Evolutionary conservation across 106 monocot genomes (phyloP).

Genomic region (Dioscorea zingiberensis): DNA sequence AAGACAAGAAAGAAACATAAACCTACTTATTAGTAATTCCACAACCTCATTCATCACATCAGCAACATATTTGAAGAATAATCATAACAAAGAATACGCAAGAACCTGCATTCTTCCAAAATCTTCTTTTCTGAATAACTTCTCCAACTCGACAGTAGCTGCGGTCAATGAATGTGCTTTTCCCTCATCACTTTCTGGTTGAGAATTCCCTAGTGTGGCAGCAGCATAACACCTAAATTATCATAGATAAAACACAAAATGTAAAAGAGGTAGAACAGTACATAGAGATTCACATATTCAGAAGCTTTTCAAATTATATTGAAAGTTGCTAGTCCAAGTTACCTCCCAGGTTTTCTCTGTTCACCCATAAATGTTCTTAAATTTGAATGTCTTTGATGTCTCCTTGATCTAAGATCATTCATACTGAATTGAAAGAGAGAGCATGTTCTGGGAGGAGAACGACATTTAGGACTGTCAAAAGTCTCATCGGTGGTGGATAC

Average conservation of each 20-base stretch:
- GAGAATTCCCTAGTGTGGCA: conserved; percentile 63
- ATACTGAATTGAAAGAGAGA: conserved; percentile 57
- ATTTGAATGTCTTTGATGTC: conserved; percentile 31
- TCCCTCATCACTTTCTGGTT: conserved; percentile 49
- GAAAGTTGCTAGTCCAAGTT: too few relatives aligned
- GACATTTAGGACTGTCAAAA: conserved; percentile 23
- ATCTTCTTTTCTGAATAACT: conserved; percentile 90
- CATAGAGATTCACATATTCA: too few relatives aligned
- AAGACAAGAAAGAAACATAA: too few relatives aligned
- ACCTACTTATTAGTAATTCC: too few relatives aligned
- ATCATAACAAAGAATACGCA: too few relatives aligned
- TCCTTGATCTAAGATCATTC: conserved; percentile 54
- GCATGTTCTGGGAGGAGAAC: conserved; percentile 21
- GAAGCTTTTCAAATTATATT: too few relatives aligned
- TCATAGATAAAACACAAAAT: conserved; percentile 1
- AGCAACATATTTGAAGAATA: too few relatives aligned
- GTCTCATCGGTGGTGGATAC: too few relatives aligned
- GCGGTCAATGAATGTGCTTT: conserved; percentile 63
- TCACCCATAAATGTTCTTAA: too few relatives aligned
- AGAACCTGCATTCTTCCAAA: conserved; percentile 89
- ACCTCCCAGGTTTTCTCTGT: too few relatives aligned
- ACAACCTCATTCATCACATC: too few relatives aligned
- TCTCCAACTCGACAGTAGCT: conserved; percentile 80
- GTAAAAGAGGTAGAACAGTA: not conserved
- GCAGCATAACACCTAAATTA: conserved; percentile 62